Percentiles rank a stretch among this genome's conserved stretches.
phyloP scores from a whole-genome alignment of 331 rosid genomes.

The Malus hybrid region DNA sequence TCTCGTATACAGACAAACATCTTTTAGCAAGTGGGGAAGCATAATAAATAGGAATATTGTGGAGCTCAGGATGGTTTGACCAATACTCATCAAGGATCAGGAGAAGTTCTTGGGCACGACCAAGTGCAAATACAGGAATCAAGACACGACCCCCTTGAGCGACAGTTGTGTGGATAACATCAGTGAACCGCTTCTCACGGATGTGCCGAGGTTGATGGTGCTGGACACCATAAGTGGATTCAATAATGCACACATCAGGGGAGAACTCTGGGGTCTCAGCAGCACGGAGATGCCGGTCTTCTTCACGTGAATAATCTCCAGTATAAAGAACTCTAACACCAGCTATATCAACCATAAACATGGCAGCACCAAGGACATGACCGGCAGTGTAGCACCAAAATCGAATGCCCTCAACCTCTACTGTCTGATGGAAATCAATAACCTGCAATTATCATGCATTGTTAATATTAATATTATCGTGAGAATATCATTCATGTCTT shows the following conservation, averaged over 20 bases:
- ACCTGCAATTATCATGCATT: conserved; percentile 45
- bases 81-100: conserved; percentile 92
- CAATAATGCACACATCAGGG: conserved; percentile 90
- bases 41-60: conserved; percentile 77
- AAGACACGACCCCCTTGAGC: conserved; percentile 92
- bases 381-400: conserved; percentile 98
- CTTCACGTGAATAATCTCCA: conserved; percentile 93
- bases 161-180: conserved; percentile 71
- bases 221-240: conserved; percentile 85
- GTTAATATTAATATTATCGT: conserved; percentile 1
- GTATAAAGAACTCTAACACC: conserved; percentile 83
- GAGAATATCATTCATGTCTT: not conserved
- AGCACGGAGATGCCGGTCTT: conserved; percentile 89
- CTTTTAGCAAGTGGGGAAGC: conserved; percentile 95
- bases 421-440: conserved; percentile 89
- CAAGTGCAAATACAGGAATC: conserved; percentile 86
- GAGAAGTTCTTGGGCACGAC: conserved; percentile 91
- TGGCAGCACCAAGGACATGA: conserved; percentile 97
- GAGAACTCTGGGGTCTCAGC: conserved; percentile 93
- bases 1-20: conserved; percentile 86
- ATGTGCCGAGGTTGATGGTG: conserved; percentile 84
- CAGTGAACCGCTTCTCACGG: conserved; percentile 84
- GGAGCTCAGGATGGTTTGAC: conserved; percentile 89
- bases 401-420: conserved; percentile 80
- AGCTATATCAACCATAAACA: conserved; percentile 96